Evolutionary conservation across 1,139 yeast genomes (phyloP).

Genomic region (Scheffersomyces cryptocercus): DNA sequence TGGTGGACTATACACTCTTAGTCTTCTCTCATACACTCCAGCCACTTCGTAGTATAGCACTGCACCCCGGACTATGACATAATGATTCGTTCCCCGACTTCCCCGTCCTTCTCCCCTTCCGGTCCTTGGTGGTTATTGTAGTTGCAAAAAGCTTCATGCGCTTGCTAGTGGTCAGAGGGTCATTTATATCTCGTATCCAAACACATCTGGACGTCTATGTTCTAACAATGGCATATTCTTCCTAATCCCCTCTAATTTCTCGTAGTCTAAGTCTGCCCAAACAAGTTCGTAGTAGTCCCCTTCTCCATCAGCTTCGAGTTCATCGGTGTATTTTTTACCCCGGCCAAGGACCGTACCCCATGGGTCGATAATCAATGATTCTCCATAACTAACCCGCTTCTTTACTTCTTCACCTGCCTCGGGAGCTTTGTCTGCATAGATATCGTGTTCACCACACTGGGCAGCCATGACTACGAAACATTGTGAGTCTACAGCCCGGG

Average conservation of each 20-base stretch:
- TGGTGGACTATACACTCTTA: no score
- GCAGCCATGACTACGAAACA: conserved; percentile 89
- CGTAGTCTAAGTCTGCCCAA: conserved; percentile 69
- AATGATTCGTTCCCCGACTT: no score
- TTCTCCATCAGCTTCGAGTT: conserved; percentile 38
- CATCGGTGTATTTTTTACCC: conserved; percentile 36
- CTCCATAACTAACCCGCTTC: conserved; percentile 72
- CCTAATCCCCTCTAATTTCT: conserved; percentile 50
- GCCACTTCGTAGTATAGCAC: no score
- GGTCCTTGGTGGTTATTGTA: no score
- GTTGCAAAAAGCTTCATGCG: no score
- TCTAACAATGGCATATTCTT: conserved; percentile 71
- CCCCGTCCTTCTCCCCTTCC: no score
- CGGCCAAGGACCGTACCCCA: conserved; percentile 83
- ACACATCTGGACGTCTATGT: conserved; percentile 68
- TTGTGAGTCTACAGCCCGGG: conserved; percentile 88
- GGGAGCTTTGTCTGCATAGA: conserved; percentile 23
- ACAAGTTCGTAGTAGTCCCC: conserved; percentile 59
- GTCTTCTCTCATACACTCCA: no score
- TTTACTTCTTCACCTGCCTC: conserved; percentile 36
- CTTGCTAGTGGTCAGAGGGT: no score
- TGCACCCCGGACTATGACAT: no score
- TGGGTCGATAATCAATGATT: conserved; percentile 81
- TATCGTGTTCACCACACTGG: conserved; percentile 77
- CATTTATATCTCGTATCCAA: conserved; percentile 26